Base-by-base conservation (phyloP, 2,329 filamentous ascomycete species). In the Ambrosiella beaveri region DNA sequence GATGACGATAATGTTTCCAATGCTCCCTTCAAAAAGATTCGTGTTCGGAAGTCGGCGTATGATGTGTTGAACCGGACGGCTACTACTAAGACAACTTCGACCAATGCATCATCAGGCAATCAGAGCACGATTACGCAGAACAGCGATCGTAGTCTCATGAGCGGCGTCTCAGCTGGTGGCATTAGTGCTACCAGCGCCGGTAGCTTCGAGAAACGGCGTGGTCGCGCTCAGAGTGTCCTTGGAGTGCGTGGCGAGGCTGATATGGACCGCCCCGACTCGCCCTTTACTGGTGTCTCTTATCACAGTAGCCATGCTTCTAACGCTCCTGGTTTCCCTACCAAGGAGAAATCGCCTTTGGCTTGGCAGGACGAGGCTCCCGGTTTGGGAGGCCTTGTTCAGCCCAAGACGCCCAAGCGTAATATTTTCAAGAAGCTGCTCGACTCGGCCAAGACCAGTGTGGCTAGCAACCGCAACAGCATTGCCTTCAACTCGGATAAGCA, bases 361-460 rank as follows among this genome's bases (percentile, higher is more conserved):
- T 83, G 81, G 58, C 71, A 78, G 1, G 80, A 83, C 17, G 85
- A 90, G 53, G 76, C 77, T 0, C 77, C 82, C 44, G 79, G 85
- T 0, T 75, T 96, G 5, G 91, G 91, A 45, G 90, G 91, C 0
- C 77, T 97, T 7, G 75, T 82, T 6, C 73, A 77, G 61, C 89
- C 89, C 0, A 86, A 90, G 70, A 76, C 82, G 1, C 88, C 87
- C 62, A 93, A 88, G 68, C 84, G 84, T 62, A 91, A 88, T 54
- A 95, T 97, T 66, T 93, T 97, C 75, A 93, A 91, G 70, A 94
- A 95, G 66, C 91, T 97, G 64, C 81, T 96, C 37, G 90, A 95
- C 63, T 88, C 88, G 1, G 91, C 90, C 13, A 96, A 95, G 72
- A 96, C 91, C 0, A 88, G 89, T 38, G 90, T 94, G 39, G 91